phyloP scores from a whole-genome alignment of 2,329 filamentous ascomycete species.

The Talaromyces sp. region DNA sequence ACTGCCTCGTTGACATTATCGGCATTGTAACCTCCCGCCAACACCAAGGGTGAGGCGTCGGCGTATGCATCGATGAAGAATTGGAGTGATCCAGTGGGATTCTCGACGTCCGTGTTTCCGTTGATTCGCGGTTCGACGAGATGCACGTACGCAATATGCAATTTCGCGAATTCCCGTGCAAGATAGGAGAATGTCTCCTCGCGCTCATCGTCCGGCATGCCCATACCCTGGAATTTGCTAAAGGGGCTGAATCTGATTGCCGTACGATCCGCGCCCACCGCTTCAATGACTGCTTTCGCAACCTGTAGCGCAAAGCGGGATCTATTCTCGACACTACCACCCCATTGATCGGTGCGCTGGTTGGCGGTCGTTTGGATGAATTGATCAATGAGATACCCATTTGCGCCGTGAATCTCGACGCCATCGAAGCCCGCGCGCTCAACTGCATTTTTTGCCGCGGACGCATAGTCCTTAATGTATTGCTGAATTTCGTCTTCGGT shows the following conservation, averaged over 20 bases:
- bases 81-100: not conserved
- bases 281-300: conserved; percentile 38
- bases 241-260: conserved; percentile 45
- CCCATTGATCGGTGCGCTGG: conserved; percentile 47
- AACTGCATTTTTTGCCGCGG: conserved; percentile 50
- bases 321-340: conserved; percentile 50
- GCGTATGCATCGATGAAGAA: conserved; percentile 13
- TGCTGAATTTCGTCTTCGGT: conserved; percentile 41
- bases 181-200: conserved; percentile 54
- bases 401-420: conserved; percentile 48
- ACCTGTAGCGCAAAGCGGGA: conserved; percentile 54
- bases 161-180: not conserved
- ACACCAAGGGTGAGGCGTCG: not conserved
- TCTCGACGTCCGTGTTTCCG: not conserved
- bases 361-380: conserved; percentile 49
- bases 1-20: conserved; percentile 15
- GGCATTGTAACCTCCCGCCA: conserved; percentile 5
- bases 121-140: conserved; percentile 5
- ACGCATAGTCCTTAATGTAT: conserved; percentile 39
- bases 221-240: conserved; percentile 44
- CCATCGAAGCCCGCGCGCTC: conserved; percentile 50
- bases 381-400: conserved; percentile 51
- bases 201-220: conserved; percentile 44
- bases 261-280: conserved; percentile 42
- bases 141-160: conserved; percentile 6